Evolutionary conservation across 352 stramenopile species (phyloP).

Genomic region (Saprolegnia diclina): DNA sequence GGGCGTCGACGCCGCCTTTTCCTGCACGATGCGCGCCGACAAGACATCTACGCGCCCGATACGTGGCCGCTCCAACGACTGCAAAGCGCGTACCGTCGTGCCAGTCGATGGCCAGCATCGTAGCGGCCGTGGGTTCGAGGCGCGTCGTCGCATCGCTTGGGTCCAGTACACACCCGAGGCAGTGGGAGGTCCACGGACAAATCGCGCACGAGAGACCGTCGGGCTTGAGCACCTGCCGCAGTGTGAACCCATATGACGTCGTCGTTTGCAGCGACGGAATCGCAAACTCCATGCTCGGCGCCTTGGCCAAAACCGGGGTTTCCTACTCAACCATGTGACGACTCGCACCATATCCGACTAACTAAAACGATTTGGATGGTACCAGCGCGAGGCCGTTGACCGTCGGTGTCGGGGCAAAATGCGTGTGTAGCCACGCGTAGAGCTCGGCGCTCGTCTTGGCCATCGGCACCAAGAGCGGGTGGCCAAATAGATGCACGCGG

Average conservation of each 20-base stretch:
- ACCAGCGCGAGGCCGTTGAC: not conserved
- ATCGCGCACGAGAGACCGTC: slow-evolving; percentile 15
- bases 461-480: slow-evolving; percentile 11
- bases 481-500: slow-evolving; percentile 6
- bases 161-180: slow-evolving; percentile 5
- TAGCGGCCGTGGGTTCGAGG: not conserved
- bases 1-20: not conserved
- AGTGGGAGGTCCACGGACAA: slow-evolving; percentile 17
- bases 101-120: slow-evolving; percentile 24
- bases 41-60: not conserved
- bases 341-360: no score
- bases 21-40: not conserved
- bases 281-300: slow-evolving; percentile 10
- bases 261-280: not conserved
- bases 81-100: no score
- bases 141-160: not conserved
- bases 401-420: not conserved
- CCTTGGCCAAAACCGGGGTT: not conserved
- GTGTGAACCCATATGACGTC: slow-evolving; percentile 9
- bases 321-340: no score
- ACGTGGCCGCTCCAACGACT: no score
- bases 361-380: no score
- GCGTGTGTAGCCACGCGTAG: slow-evolving; percentile 13
- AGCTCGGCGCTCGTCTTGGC: slow-evolving; percentile 3
- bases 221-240: slow-evolving; percentile 10